Evolutionary conservation across 352 stramenopile species (phyloP), one percentile per base, ranked within the genome.

Genomic region (Phytophthora citrophthora): DNA sequence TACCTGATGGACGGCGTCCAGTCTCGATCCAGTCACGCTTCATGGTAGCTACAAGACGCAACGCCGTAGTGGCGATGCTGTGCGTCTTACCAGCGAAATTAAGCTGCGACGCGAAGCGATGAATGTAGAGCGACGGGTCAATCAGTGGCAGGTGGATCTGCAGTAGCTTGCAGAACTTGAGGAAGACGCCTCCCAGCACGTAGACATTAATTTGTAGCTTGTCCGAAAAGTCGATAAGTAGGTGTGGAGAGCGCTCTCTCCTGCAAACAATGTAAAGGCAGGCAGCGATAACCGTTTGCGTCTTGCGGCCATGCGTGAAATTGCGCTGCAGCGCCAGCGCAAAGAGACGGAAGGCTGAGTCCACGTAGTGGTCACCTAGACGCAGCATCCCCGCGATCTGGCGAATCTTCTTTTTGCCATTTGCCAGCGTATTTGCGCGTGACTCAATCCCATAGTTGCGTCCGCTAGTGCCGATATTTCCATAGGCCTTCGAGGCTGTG

Each of bases 191-290:
- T 20, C 88, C 88, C 15, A 96, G 74, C 61, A 93, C 86, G 64
- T 95, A 96, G 34, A 96, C 88, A 59, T 91, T 94, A 66, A 99
- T 96, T 80, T 99, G 96, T 5, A 99, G 81, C 51, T 98, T 97
- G 81, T 99, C 98, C 12, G 83, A 96, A 72, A 99, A 99, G 79
- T 99, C 98, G 73, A 99, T 99, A 15, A 99, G 88, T 90, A 99
- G 90, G 66, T 99, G 97, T 57, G 98, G 97, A 61, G 92, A 98
- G 62, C 98, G 98, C 70, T 99, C 93, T 68, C 98, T 89, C 26
- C 98, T 84, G 77, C 97, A 99, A 0, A 99, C 96, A 53, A 99
- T 99, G 74, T 99, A 99, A 38, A 99, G 84, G 76, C 97, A 99
- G 11, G 97, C 95, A 5, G 97, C 97, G 24, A 99, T 97, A 3